Percentiles rank a stretch among this genome's conserved stretches.
phyloP scores from a whole-genome alignment of 306 rosid species.

The Sindora glabra region DNA sequence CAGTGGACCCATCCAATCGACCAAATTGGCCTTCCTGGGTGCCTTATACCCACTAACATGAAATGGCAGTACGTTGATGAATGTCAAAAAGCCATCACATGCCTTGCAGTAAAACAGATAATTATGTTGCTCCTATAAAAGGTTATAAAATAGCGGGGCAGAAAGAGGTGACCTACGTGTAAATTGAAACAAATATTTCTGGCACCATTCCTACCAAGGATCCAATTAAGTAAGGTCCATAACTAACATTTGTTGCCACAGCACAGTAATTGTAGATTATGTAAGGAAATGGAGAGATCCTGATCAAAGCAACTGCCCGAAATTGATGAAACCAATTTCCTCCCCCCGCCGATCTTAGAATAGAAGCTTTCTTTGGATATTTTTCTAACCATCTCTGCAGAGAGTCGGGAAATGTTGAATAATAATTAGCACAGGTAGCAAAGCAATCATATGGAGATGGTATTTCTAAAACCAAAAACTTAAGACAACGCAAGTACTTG shows the following conservation, averaged over 20 bases:
- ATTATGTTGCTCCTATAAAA: too few species aligned
- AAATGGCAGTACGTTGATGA: too few species aligned
- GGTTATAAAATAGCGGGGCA: too few species aligned
- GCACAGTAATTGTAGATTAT: slow-evolving; percentile 82
- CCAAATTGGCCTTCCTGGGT: too few species aligned
- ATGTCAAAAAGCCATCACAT: too few species aligned
- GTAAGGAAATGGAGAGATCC: slow-evolving; percentile 94
- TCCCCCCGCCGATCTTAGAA: slow-evolving; percentile 77
- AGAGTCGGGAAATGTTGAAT: background rate
- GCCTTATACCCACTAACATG: too few species aligned
- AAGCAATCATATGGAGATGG: background rate
- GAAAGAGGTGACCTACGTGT: slow-evolving; percentile 62
- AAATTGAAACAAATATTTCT: slow-evolving; percentile 64
- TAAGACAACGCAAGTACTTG: slow-evolving; percentile 43
- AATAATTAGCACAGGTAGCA: background rate
- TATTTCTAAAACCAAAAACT: background rate
- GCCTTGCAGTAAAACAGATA: too few species aligned
- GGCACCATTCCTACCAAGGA: slow-evolving; percentile 84
- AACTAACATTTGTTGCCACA: slow-evolving; percentile 77
- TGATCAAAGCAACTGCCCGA: slow-evolving; percentile 70
- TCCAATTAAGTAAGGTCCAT: slow-evolving; percentile 76
- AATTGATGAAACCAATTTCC: slow-evolving; percentile 90
- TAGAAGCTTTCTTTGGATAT: slow-evolving; percentile 76
- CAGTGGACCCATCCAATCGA: too few species aligned
- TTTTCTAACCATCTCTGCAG: slow-evolving; percentile 87